Base-by-base conservation (phyloP, 1,284 basidiomycete species). In the Ustanciosporium gigantosporum region DNA sequence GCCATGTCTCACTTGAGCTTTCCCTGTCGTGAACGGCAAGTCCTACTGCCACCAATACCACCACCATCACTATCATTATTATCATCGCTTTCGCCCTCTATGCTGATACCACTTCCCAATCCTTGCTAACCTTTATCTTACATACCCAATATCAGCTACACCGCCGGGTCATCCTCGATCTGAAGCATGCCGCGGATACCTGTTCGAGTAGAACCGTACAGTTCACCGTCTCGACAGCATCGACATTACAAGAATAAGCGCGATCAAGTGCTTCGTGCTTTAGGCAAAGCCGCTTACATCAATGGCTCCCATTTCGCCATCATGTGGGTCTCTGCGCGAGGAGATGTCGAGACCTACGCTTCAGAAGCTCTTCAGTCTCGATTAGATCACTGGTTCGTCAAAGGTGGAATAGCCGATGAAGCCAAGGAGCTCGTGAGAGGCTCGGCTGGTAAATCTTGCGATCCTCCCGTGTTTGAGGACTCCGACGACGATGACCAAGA, bases 281-380 rank as follows among this genome's bases (percentile, higher is more conserved):
- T 83, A 15, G 82, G 82, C 55, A 77, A 75, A 29, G 62, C 74
- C 3, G 73, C 70, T 15, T 72, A 72, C 70, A 81, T 82, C 78
- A 82, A 82, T 66, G 82, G 82, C 15, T 79, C 78, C 17, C 82
- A 83, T 53, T 83, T 82, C 68, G 81, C 82, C 46, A 80, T 83
- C 52, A 70, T 82, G 41, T 82, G 80, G 77, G 81, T 83, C 45
- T 80, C 79, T 3, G 80, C 82, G 11, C 78, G 80, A 25, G 82
- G 82, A 7, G 80, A 82, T 51, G 79, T 82, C n/a, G 82, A 83
- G 65, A 79, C 80, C 20, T 83, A 81, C 65, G 82, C 82, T 14
- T 81, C 79, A 46, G 81, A 82, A 48, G 74, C 74, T 15, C 55
- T 75, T 2, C 73, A 73, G 31, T 44, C 41, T n/a, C 39, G 65